A percentile compares a stretch with the other conserved stretches of the same genome.
Evolutionary conservation across 441 rosid species (phyloP).

Genomic region (Daphne laureola): DNA sequence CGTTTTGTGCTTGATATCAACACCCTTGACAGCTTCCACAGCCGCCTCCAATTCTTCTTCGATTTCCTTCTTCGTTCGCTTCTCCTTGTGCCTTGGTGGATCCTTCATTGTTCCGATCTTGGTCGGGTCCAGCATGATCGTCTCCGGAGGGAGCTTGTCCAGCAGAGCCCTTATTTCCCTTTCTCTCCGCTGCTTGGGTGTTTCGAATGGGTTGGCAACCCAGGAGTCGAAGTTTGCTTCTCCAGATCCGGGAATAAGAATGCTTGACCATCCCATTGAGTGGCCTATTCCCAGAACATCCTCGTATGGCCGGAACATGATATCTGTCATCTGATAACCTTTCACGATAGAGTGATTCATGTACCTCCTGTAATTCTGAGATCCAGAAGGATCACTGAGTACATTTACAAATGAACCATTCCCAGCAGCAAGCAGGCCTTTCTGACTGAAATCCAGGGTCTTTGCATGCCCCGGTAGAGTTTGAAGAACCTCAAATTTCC

Average conservation of each 20-base stretch:
- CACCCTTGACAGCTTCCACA: conserved; percentile 44
- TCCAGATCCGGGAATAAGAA: conserved; percentile 85
- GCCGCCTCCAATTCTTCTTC: conserved; percentile 67
- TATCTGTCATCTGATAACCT: conserved; percentile 72
- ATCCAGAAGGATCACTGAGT: conserved; percentile 39
- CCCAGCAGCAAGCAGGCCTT: conserved; percentile 81
- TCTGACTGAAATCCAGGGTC: conserved; percentile 79
- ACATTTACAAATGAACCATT: conserved; percentile 65
- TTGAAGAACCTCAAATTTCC: conserved; percentile 72
- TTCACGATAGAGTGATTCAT: conserved; percentile 77
- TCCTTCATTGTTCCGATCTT: conserved; percentile 70
- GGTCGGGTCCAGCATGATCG: conserved; percentile 82
- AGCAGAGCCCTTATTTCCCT: conserved; percentile 78
- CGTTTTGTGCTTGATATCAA: conserved; percentile 54
- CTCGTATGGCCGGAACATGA: conserved; percentile 79
- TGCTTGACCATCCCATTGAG: conserved; percentile 90
- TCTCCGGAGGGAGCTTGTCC: conserved; percentile 90
- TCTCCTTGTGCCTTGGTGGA: conserved; percentile 41
- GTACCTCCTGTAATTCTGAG: conserved; percentile 56
- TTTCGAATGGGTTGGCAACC: conserved; percentile 91
- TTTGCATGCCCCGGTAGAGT: conserved; percentile 60
- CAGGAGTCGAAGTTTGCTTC: conserved; percentile 92
- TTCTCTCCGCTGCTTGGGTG: conserved; percentile 81
- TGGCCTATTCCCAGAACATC: conserved; percentile 81
- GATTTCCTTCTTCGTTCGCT: conserved; percentile 41